Percentiles rank a stretch among this genome's conserved stretches.
These are phyloP conservation scores for Aurifilum marmelostoma DNA, from an alignment of 2,329 filamentous ascomycete species.

Conservation along the genomic window DNA sequence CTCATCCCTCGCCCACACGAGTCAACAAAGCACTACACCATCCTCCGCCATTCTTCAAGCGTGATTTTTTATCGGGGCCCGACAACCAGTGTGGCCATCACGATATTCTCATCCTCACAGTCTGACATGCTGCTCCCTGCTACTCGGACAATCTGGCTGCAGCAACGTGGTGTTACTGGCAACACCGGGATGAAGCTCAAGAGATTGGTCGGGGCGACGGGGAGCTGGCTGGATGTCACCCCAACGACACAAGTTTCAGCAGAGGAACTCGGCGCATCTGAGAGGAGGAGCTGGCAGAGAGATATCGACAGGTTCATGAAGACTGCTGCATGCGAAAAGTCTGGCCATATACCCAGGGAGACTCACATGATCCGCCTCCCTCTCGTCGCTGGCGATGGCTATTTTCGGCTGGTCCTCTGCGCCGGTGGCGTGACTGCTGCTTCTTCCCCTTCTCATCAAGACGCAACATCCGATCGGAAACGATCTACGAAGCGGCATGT, in stretches of 20 bases:
- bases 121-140: constrained; percentile 57
- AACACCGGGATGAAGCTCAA: constrained; percentile 70
- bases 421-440: constrained; percentile 40
- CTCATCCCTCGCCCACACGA: constrained; percentile 66
- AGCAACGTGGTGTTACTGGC: constrained; percentile 69
- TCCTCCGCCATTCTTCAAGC: constrained; percentile 67
- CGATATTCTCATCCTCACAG: constrained; percentile 55
- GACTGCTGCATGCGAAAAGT: constrained; percentile 51
- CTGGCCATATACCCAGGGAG: constrained; percentile 33
- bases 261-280: constrained; percentile 54
- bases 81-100: constrained; percentile 65
- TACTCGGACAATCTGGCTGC: constrained; percentile 66
- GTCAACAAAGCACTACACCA: constrained; percentile 66
- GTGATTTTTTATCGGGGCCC: constrained; percentile 69
- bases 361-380: constrained; percentile 69
- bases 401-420: constrained; percentile 69
- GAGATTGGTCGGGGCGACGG: constrained; percentile 61
- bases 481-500: constrained; percentile 53
- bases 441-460: constrained; percentile 18
- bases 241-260: constrained; percentile 52
- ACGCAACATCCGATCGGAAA: constrained; percentile 16
- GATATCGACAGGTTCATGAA: constrained; percentile 68
- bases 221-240: constrained; percentile 70
- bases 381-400: constrained; percentile 65
- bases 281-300: constrained; percentile 69